Conservation (phyloP, 129 eudicot genomes). For the Kitagawia praeruptora region DNA sequence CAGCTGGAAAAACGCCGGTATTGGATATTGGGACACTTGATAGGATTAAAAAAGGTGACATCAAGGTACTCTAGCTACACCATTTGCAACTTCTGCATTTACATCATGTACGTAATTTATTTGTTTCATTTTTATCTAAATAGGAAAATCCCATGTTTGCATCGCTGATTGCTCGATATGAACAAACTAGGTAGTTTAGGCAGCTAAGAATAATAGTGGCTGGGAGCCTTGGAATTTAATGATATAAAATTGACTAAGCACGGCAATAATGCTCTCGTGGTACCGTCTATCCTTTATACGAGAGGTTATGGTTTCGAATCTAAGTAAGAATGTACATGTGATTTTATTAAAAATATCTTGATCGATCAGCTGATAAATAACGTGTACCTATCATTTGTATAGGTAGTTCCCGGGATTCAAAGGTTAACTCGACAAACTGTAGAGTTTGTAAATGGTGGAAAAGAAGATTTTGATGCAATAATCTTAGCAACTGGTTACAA, state of each 20-base stretch:
- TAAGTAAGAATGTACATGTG: background rate
- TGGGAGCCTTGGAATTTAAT: too few relatives aligned
- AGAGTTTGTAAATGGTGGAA: slow-evolving; percentile 63
- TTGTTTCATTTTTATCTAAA: too few relatives aligned
- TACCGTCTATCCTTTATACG: too few relatives aligned
- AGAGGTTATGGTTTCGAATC: background rate
- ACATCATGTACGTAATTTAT: background rate
- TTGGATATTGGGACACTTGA: slow-evolving; percentile 90
- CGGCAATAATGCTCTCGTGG: too few relatives aligned
- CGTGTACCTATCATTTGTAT: slow-evolving; percentile 9
- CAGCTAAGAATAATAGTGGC: too few relatives aligned
- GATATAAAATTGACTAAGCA: too few relatives aligned
- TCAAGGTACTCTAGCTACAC: slow-evolving; percentile 44
- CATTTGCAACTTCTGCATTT: background rate
- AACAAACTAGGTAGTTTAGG: too few relatives aligned
- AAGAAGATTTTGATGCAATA: slow-evolving; percentile 78
- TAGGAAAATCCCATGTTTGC: too few relatives aligned
- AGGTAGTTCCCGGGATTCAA: slow-evolving; percentile 62
- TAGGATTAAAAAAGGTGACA: slow-evolving; percentile 90
- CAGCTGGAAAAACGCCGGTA: slow-evolving; percentile 90
- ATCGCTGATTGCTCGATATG: too few relatives aligned
- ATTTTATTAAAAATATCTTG: background rate
- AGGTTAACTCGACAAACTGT: slow-evolving; percentile 42
- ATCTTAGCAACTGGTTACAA: slow-evolving; percentile 94
- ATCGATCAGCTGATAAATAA: background rate